A percentile compares a stretch with the other conserved stretches of the same genome.
Conservation (phyloP, 2,329 filamentous ascomycete genomes). For the Colletotrichum tropicicola region DNA sequence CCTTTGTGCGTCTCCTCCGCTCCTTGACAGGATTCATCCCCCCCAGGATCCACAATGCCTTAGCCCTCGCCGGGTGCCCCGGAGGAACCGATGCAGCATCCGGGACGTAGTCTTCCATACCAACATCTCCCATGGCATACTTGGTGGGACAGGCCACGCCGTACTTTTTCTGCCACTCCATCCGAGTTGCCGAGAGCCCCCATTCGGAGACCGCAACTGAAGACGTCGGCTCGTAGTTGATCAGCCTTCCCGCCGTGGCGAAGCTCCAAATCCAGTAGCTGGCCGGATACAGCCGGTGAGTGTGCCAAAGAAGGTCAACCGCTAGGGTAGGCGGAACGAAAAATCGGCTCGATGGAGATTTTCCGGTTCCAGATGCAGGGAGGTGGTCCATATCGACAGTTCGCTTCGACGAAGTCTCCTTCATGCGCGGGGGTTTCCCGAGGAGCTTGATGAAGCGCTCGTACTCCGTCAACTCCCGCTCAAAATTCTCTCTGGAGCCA, state of each 20-base stretch:
- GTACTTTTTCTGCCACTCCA: slow-evolving; percentile 17
- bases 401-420: background rate
- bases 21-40: slow-evolving; percentile 9
- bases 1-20: background rate
- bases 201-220: background rate
- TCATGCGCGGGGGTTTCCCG: background rate
- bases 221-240: slow-evolving; percentile 4
- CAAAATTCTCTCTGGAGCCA: background rate
- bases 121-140: background rate
- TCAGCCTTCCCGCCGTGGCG: slow-evolving; percentile 3
- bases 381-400: slow-evolving; percentile 14
- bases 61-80: background rate
- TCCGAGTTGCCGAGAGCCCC: background rate
- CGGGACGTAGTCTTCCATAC: slow-evolving; percentile 8
- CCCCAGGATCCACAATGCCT: background rate
- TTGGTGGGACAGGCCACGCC: background rate
- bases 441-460: slow-evolving; percentile 19
- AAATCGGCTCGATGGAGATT: background rate
- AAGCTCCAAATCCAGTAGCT: slow-evolving; percentile 27
- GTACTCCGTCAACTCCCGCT: background rate
- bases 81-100: slow-evolving; percentile 8
- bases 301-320: slow-evolving; percentile 28
- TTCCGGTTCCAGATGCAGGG: background rate
- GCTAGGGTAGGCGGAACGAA: slow-evolving; percentile 18
- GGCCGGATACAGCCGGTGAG: slow-evolving; percentile 26